Conservation (phyloP, 352 stramenopile species). For the Globisporangium canariense region DNA sequence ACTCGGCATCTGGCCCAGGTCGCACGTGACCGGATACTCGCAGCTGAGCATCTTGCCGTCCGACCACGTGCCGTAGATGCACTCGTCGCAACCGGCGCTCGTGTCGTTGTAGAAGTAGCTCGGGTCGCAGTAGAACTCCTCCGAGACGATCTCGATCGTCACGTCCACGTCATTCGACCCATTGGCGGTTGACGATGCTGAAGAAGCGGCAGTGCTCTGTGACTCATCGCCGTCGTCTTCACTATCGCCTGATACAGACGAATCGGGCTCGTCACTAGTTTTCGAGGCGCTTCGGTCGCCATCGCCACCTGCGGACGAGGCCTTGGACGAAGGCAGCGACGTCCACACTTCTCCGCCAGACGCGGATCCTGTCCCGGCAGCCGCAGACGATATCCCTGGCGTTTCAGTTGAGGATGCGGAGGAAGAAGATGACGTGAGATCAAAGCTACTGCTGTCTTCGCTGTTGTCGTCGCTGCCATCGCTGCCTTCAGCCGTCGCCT, state of each 20-base stretch:
- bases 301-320: background rate
- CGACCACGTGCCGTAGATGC: conserved; percentile 43
- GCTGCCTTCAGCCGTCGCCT: background rate
- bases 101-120: conserved; percentile 40
- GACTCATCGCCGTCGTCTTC: background rate
- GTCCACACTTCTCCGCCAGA: background rate
- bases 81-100: conserved; percentile 25
- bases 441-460: background rate
- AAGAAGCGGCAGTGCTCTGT: background rate
- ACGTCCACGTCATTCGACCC: conserved; percentile 5
- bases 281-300: background rate
- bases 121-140: conserved; percentile 25
- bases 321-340: background rate
- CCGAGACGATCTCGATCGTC: conserved; percentile 11
- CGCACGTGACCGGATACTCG: conserved; percentile 33
- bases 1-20: conserved; percentile 22
- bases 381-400: background rate
- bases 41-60: conserved; percentile 38
- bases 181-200: background rate
- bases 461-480: background rate
- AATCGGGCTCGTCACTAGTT: background rate
- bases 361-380: background rate
- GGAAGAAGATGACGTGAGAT: background rate
- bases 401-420: background rate
- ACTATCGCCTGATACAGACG: background rate